A percentile compares a stretch with the other conserved stretches of the same genome.
phyloP scores from a whole-genome alignment of 2,329 filamentous ascomycete genomes.

The Clarireedia monteithiana region DNA sequence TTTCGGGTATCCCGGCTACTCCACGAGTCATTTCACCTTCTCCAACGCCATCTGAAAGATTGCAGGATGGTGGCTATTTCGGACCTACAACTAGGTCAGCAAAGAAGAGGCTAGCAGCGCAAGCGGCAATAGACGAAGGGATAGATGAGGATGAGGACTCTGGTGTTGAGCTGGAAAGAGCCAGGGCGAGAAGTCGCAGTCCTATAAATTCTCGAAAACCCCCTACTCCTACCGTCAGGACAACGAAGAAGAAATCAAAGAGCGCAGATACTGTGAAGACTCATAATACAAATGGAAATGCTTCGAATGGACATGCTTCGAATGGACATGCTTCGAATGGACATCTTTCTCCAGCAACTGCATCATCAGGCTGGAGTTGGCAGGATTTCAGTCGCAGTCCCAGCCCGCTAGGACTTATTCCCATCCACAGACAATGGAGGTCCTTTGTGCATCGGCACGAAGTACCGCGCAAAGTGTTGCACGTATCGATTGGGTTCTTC shows the following conservation, averaged over 20 bases:
- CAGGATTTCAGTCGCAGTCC: conserved; percentile 85
- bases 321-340: conserved; percentile 43
- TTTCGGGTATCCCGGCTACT: conserved; percentile 57
- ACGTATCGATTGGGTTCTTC: conserved; percentile 94
- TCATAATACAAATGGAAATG: conserved; percentile 10
- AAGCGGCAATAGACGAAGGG: conserved; percentile 52
- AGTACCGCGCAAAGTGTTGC: conserved; percentile 85
- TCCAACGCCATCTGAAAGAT: conserved; percentile 59
- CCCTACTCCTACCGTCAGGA: conserved; percentile 39
- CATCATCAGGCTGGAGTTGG: conserved; percentile 66
- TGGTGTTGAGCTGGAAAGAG: conserved; percentile 24
- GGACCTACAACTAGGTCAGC: conserved; percentile 73
- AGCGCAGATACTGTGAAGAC: conserved; percentile 31
- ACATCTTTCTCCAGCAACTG: conserved; percentile 58
- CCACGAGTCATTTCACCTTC: conserved; percentile 88
- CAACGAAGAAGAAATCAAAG: conserved; percentile 32
- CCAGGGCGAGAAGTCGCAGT: conserved; percentile 28
- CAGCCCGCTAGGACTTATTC: conserved; percentile 87
- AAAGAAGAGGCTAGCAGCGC: conserved; percentile 47
- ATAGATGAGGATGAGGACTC: conserved; percentile 36
- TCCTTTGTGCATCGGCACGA: conserved; percentile 94
- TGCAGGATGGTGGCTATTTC: conserved; percentile 53
- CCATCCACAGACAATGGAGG: conserved; percentile 87
- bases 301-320: not conserved
- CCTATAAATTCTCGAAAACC: conserved; percentile 38